Conservation (phyloP, 768 basidiomycete genomes). For the Termitomyces sp. region DNA sequence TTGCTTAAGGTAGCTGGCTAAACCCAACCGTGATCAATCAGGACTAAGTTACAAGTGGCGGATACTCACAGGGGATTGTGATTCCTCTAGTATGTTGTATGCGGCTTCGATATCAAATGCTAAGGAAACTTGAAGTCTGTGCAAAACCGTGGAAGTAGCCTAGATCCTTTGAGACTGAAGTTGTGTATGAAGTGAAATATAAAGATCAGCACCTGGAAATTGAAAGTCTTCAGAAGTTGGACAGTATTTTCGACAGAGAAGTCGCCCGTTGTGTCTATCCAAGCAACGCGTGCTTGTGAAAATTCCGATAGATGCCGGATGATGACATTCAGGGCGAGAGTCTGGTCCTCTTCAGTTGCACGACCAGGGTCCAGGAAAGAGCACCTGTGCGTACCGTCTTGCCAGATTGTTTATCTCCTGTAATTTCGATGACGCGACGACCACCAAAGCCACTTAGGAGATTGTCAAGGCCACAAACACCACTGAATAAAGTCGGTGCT, state of each 20-base stretch:
- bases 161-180: slow-evolving; percentile 9
- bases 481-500: slow-evolving; percentile 24
- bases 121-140: slow-evolving; percentile 53
- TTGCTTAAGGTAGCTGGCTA: slow-evolving; percentile 5
- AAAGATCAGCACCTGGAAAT: slow-evolving; percentile 17
- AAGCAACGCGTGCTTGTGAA: slow-evolving; percentile 38
- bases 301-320: slow-evolving; percentile 43
- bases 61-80: slow-evolving; percentile 23
- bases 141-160: slow-evolving; percentile 31
- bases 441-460: slow-evolving; percentile 47
- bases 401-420: slow-evolving; percentile 59
- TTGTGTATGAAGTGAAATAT: not conserved
- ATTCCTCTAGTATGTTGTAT: slow-evolving; percentile 42
- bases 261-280: slow-evolving; percentile 72
- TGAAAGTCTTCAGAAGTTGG: slow-evolving; percentile 26
- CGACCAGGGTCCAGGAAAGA: not conserved
- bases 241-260: slow-evolving; percentile 50
- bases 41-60: not conserved
- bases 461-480: slow-evolving; percentile 45
- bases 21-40: not conserved
- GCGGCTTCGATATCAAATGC: slow-evolving; percentile 56
- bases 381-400: slow-evolving; percentile 51
- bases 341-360: slow-evolving; percentile 30
- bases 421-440: slow-evolving; percentile 58
- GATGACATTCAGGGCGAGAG: slow-evolving; percentile 53